phyloP scores from a whole-genome alignment of 1,284 basidiomycete species.

The Pisolithus thermaeus region DNA sequence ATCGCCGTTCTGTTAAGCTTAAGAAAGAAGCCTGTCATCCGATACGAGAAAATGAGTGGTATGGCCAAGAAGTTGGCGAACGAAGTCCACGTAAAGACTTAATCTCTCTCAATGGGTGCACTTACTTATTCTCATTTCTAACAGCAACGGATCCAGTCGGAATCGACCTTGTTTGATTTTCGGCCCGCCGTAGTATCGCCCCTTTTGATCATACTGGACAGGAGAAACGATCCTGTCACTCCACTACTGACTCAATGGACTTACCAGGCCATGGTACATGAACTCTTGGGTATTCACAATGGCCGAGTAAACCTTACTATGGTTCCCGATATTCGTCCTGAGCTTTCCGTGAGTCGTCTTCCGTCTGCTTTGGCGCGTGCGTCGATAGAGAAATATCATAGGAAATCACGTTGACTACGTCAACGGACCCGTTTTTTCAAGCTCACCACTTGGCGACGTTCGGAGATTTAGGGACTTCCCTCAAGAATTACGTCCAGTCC shows the following conservation, averaged over 20 bases:
- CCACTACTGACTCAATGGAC: constrained; percentile 99
- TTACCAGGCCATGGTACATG: constrained; percentile 99
- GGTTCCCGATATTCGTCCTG: constrained; percentile 84
- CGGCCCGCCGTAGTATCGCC: constrained; percentile 71
- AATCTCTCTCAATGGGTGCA: not conserved
- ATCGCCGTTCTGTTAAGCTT: constrained; percentile 85
- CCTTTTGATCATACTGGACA: constrained; percentile 75
- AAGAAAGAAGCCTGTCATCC: constrained; percentile 92
- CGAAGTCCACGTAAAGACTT: constrained; percentile 69
- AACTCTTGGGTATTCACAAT: constrained; percentile 90
- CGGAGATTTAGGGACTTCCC: constrained; percentile 90
- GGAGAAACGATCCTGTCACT: constrained; percentile 96
- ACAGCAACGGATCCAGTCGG: constrained; percentile 68
- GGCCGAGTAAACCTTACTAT: constrained; percentile 83
- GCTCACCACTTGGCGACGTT: constrained; percentile 91
- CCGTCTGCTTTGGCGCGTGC: constrained; percentile 8
- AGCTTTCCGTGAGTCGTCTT: constrained; percentile 64
- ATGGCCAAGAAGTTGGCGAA: constrained; percentile 88
- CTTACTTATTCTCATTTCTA: constrained; percentile 6
- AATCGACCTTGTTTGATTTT: constrained; percentile 74
- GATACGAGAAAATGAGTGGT: constrained; percentile 90
- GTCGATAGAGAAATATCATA: constrained; percentile 26
- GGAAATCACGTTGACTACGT: constrained; percentile 92
- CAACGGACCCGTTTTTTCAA: constrained; percentile 94
- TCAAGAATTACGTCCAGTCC: constrained; percentile 92